phyloP scores from a whole-genome alignment of 225 moss, liverwort and hornwort species.

The Ulota crispa region DNA sequence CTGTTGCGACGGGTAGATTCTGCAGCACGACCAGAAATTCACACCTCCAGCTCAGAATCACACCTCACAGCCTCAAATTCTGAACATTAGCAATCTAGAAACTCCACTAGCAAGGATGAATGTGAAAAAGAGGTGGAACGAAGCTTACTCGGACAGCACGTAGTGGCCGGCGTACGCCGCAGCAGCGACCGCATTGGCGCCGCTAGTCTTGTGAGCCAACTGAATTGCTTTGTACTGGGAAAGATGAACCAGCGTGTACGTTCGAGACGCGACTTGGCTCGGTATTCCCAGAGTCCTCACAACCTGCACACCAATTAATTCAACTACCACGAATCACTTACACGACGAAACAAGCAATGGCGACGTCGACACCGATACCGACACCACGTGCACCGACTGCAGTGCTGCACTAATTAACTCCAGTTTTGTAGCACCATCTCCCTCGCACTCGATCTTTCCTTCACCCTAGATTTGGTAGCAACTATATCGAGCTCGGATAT shows the following conservation, averaged over 20 bases:
- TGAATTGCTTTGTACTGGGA: conserved; percentile 84
- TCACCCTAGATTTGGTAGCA: background rate
- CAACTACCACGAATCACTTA: background rate
- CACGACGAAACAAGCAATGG: background rate
- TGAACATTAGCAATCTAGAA: background rate
- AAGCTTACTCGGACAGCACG: conserved; percentile 66
- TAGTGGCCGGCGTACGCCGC: conserved; percentile 79
- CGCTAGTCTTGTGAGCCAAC: conserved; percentile 34
- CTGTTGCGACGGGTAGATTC: conserved; percentile 68
- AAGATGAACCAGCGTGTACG: conserved; percentile 56
- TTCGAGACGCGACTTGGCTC: conserved; percentile 69
- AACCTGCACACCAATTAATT: conserved; percentile 37
- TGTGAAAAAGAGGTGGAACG: background rate
- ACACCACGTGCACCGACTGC: background rate
- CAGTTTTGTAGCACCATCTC: background rate
- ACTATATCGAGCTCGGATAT: background rate
- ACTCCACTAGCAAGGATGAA: background rate
- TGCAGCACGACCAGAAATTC: conserved; percentile 19
- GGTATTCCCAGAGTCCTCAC: conserved; percentile 64
- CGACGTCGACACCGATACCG: background rate
- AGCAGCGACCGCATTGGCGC: conserved; percentile 56
- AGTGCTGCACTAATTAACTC: background rate
- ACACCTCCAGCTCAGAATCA: background rate
- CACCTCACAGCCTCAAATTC: background rate
- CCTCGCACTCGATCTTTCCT: background rate